Conservation (phyloP, 345 rosid species). For the Salix koriyanagi region DNA sequence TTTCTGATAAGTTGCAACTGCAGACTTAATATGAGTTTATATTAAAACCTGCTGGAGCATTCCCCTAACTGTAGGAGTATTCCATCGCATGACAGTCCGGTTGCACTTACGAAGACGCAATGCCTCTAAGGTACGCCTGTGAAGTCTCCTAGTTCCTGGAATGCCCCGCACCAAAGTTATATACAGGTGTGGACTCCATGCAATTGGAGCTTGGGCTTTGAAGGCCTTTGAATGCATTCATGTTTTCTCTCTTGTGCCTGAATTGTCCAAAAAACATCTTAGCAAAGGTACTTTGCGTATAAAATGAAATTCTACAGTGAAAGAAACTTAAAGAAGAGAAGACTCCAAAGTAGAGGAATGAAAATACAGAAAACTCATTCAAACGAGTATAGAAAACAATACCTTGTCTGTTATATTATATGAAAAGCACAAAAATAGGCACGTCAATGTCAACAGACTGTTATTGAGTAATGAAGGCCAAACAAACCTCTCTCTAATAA, state of each 20-base stretch:
- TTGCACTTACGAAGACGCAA: slow-evolving; percentile 64
- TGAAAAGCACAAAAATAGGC: not conserved
- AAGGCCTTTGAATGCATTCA: slow-evolving; percentile 84
- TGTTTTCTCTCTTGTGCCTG: slow-evolving; percentile 15
- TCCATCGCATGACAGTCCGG: slow-evolving; percentile 61
- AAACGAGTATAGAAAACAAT: not conserved
- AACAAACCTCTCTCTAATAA: not conserved
- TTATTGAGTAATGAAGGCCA: not conserved
- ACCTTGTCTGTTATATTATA: not conserved
- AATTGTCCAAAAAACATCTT: not conserved
- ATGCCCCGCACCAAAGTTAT: slow-evolving; percentile 76
- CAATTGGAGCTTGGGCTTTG: slow-evolving; percentile 57
- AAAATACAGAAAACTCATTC: not conserved
- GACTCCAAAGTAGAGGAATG: too few species aligned
- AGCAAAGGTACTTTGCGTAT: not conserved
- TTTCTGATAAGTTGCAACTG: not conserved
- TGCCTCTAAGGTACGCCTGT: slow-evolving; percentile 76
- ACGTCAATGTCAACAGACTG: not conserved
- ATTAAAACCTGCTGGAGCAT: slow-evolving; percentile 64
- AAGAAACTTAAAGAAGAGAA: not conserved
- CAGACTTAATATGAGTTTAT: not conserved
- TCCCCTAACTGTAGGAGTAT: slow-evolving; percentile 66
- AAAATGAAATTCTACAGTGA: not conserved
- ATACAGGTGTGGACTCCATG: slow-evolving; percentile 62
- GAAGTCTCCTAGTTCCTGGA: slow-evolving; percentile 79